Percentiles rank a stretch among this genome's conserved stretches.
Evolutionary conservation across 345 rosid species (phyloP).

Genomic region (Lumnitzera racemosa): DNA sequence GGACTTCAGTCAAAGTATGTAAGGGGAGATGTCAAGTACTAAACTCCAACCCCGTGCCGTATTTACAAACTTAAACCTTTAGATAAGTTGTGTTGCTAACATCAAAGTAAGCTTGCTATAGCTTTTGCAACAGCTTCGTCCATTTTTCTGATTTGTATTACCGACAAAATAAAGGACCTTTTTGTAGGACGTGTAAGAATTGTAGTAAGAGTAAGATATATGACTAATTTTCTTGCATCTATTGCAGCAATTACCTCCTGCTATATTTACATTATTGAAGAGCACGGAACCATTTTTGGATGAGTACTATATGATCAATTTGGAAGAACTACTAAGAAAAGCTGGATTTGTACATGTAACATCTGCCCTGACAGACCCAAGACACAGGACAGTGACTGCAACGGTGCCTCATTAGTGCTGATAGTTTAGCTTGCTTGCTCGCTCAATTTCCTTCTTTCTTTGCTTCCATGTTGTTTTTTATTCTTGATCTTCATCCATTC

Average conservation of each 20-base stretch:
- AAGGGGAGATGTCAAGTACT: too few relatives aligned
- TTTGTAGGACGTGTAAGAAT: too few relatives aligned
- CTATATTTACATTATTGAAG: slow-evolving; percentile 45
- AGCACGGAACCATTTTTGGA: slow-evolving; percentile 58
- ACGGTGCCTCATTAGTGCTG: slow-evolving; percentile 27
- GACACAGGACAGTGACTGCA: slow-evolving; percentile 47
- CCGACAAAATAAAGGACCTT: too few relatives aligned
- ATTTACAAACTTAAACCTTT: too few relatives aligned
- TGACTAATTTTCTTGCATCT: not conserved
- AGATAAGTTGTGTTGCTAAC: too few relatives aligned
- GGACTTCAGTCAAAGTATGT: too few relatives aligned
- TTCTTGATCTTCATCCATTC: too few relatives aligned
- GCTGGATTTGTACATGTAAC: slow-evolving; percentile 35
- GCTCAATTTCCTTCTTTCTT: not conserved
- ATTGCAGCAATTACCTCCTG: slow-evolving; percentile 46
- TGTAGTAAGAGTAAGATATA: not conserved
- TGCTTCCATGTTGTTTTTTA: not conserved
- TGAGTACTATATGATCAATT: slow-evolving; percentile 42
- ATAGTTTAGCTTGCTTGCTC: not conserved
- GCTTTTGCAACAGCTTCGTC: too few relatives aligned
- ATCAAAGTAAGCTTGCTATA: too few relatives aligned
- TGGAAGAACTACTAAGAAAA: slow-evolving; percentile 40
- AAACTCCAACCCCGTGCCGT: too few relatives aligned
- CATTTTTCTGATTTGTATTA: too few relatives aligned
- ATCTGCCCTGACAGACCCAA: slow-evolving; percentile 39